Evolutionary conservation across 2,329 filamentous ascomycete species (phyloP).

Genomic region (Microdochium bolleyi): DNA sequence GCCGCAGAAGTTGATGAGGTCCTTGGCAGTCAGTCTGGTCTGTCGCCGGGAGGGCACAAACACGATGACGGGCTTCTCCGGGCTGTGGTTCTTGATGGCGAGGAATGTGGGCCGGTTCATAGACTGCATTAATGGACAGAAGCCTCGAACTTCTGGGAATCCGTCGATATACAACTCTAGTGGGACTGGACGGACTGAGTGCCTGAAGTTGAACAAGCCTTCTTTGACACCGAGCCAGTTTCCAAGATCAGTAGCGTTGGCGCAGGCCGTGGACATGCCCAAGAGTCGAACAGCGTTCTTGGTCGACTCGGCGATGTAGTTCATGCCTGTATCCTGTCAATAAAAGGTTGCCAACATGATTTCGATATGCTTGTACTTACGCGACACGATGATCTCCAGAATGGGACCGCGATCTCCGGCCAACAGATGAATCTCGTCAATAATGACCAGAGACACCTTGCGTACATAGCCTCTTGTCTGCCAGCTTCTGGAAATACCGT

Average conservation of each 20-base stretch:
- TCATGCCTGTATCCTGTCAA: conserved; percentile 62
- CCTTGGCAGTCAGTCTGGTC: conserved; percentile 89
- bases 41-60: conserved; percentile 95
- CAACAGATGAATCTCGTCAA: conserved; percentile 91
- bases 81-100: conserved; percentile 93
- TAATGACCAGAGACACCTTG: conserved; percentile 92
- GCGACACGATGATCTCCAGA: conserved; percentile 88
- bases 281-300: conserved; percentile 82
- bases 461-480: conserved; percentile 94
- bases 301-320: conserved; percentile 93
- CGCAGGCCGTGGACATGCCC: conserved; percentile 98
- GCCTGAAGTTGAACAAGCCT: conserved; percentile 91
- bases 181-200: conserved; percentile 93
- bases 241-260: conserved; percentile 85
- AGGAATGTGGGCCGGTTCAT: conserved; percentile 98
- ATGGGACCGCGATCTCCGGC: conserved; percentile 95
- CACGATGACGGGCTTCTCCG: conserved; percentile 94
- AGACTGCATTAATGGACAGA: conserved; percentile 96
- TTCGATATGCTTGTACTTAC: conserved; percentile 21
- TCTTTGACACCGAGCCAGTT: conserved; percentile 98
- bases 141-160: conserved; percentile 89
- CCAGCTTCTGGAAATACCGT: conserved; percentile 98
- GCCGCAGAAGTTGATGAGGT: conserved; percentile 93
- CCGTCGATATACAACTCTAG: conserved; percentile 96
- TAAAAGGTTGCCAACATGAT: not conserved